Conservation (phyloP, 257 asterid species). For the Solanum piurae region DNA sequence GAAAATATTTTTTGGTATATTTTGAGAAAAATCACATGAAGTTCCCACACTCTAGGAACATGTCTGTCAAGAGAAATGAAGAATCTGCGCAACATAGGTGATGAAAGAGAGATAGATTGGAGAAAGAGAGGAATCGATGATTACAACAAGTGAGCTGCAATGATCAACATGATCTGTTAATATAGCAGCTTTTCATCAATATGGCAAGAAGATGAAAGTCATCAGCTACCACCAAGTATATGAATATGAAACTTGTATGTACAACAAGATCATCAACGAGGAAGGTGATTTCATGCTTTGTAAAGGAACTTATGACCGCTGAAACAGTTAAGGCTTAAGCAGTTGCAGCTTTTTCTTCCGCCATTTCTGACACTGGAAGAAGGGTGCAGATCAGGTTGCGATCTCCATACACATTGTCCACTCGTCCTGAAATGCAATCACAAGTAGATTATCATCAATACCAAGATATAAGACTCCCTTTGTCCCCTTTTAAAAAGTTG, state of each 20-base stretch:
- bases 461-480: not conserved
- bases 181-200: constrained; percentile 15
- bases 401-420: constrained; percentile 97
- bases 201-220: constrained; percentile 11
- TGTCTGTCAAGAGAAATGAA: not conserved
- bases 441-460: not conserved
- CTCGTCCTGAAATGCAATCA: constrained; percentile 51
- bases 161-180: constrained; percentile 23
- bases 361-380: constrained; percentile 74
- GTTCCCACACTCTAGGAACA: not conserved
- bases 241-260: constrained; percentile 22
- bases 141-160: constrained; percentile 26
- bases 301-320: not conserved
- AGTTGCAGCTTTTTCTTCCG: constrained; percentile 70
- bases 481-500: not conserved
- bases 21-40: not conserved
- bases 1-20: not conserved
- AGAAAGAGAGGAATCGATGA: not conserved
- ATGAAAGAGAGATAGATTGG: not conserved
- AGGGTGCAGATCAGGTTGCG: constrained; percentile 97
- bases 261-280: constrained; percentile 21
- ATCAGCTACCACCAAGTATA: constrained; percentile 25
- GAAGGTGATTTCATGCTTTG: not conserved
- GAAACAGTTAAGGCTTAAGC: constrained; percentile 36
- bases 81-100: not conserved